A percentile compares a stretch with the other conserved stretches of the same genome.
Conservation (phyloP, 2,329 filamentous ascomycete genomes). For the Trichoderma sp. region DNA sequence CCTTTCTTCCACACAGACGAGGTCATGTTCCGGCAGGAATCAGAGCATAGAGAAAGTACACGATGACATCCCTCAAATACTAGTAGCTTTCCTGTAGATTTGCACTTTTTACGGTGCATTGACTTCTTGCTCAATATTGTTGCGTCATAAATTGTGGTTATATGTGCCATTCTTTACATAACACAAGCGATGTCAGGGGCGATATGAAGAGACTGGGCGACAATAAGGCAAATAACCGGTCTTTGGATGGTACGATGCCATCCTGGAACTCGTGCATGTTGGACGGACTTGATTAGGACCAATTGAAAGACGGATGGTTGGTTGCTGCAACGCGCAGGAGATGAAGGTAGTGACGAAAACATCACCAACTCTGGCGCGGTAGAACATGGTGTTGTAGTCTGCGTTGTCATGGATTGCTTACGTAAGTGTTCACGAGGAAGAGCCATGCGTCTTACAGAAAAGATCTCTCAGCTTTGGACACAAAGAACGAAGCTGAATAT, state of each 20-base stretch:
- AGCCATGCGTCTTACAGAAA: too few relatives aligned
- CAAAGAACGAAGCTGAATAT: not conserved
- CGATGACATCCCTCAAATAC: not conserved
- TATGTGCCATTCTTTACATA: not conserved
- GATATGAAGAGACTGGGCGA: not conserved
- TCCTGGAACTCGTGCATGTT: not conserved
- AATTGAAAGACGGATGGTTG: not conserved
- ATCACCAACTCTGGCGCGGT: not conserved
- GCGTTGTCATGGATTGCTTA: not conserved
- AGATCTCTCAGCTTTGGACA: too few relatives aligned
- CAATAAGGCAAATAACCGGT: not conserved
- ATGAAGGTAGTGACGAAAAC: not conserved
- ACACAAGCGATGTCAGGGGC: not conserved
- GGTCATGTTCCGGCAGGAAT: not conserved
- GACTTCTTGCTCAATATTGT: not conserved
- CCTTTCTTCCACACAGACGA: not conserved
- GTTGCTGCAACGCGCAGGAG: too few relatives aligned
- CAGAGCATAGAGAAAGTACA: not conserved
- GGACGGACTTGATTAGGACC: too few relatives aligned
- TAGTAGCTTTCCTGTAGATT: not conserved
- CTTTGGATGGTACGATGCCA: not conserved
- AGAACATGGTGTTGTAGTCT: conserved; percentile 6
- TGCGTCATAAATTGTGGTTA: too few relatives aligned
- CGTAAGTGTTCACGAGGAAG: not conserved
- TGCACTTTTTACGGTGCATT: not conserved